Evolutionary conservation across 306 rosid genomes (phyloP).

Genomic region (Vigna reflexopilosa): DNA sequence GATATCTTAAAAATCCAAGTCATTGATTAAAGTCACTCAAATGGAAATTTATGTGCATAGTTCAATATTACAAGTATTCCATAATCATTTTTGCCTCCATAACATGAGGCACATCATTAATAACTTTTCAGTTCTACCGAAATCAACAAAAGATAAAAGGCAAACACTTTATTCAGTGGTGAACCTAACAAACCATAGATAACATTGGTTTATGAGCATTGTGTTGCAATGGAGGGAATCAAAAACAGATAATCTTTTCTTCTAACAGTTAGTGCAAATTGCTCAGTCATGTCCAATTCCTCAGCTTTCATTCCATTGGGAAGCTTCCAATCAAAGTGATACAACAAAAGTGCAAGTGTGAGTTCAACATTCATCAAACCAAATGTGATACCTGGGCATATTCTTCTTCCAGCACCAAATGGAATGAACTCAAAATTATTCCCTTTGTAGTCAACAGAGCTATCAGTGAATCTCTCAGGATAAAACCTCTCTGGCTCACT

Average conservation of each 20-base stretch:
- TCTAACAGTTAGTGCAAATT: not conserved
- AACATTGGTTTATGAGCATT: not conserved
- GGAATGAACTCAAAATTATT: constrained; percentile 47
- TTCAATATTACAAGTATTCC: too few relatives aligned
- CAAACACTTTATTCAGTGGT: not conserved
- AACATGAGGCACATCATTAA: not conserved
- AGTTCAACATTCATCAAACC: constrained; percentile 30
- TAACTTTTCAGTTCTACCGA: not conserved
- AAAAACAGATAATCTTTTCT: constrained; percentile 19
- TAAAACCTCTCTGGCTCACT: constrained; percentile 38
- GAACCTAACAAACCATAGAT: not conserved
- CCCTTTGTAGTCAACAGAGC: constrained; percentile 36
- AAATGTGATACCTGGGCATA: constrained; percentile 31
- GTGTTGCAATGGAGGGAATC: constrained; percentile 11
- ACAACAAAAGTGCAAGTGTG: constrained; percentile 35
- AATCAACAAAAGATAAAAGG: not conserved
- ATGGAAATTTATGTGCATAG: too few relatives aligned
- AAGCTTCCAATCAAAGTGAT: constrained; percentile 47
- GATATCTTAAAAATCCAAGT: too few relatives aligned
- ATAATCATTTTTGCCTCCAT: not conserved
- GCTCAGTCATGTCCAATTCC: constrained; percentile 40
- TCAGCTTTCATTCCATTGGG: constrained; percentile 35
- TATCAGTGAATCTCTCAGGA: constrained; percentile 43
- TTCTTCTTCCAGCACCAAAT: constrained; percentile 56
- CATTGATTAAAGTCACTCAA: too few relatives aligned